Evolutionary conservation across 768 basidiomycete genomes (phyloP).

Genomic region (Udeniomyces megalosporus): DNA sequence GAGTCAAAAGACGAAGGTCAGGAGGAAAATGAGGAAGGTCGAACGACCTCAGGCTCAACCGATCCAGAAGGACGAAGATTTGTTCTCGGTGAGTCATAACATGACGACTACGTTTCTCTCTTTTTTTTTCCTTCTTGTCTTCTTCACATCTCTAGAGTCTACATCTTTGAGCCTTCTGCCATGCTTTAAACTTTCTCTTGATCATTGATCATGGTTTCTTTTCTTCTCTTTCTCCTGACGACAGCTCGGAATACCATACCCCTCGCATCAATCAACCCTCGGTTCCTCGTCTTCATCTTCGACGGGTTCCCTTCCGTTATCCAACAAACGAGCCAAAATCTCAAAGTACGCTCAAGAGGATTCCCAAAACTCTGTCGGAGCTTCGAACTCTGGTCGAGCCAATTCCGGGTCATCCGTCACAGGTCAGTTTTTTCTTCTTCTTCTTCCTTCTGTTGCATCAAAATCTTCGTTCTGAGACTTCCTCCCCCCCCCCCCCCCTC

Average conservation of each 20-base stretch:
- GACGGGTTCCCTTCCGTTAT: not conserved
- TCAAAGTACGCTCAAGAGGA: not conserved
- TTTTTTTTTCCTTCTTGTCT: not conserved
- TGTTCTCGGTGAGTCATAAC: too few species aligned
- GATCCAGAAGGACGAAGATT: not conserved
- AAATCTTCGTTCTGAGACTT: too few species aligned
- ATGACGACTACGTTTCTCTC: not conserved
- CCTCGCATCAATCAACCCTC: not conserved
- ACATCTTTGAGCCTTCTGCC: too few species aligned
- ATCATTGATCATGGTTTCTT: too few species aligned
- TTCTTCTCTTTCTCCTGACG: not conserved
- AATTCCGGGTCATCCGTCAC: not conserved
- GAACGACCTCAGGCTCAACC: constrained; percentile 4
- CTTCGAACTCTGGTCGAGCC: not conserved
- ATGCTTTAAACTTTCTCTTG: too few species aligned
- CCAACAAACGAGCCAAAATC: not conserved
- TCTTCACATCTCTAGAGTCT: not conserved
- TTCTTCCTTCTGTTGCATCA: too few species aligned
- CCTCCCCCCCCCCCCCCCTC: too few species aligned
- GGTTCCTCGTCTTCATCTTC: not conserved
- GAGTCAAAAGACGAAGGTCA: not conserved
- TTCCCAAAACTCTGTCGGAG: constrained; percentile 2
- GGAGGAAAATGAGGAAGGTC: not conserved
- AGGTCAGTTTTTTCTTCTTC: too few species aligned
- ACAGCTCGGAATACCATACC: not conserved